Conservation (phyloP, 164 flowering plant species). For the Magnolia changhungtana region DNA sequence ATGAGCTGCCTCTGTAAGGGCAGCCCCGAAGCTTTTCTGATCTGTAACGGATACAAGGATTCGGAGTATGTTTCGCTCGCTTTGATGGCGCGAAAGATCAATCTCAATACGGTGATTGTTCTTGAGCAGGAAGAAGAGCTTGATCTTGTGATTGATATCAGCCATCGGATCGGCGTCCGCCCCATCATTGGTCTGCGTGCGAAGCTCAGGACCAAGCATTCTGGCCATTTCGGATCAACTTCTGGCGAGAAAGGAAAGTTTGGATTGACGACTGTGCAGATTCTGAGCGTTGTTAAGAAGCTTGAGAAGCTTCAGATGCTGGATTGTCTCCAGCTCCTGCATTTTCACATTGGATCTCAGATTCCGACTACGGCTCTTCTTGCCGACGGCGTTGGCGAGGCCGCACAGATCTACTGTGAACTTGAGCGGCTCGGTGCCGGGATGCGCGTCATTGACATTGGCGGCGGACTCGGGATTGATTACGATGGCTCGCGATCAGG, state of each 20-base stretch:
- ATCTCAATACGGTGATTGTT: constrained; percentile 75
- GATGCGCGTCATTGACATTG: constrained; percentile 82
- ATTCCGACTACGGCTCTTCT: constrained; percentile 76
- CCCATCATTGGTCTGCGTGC: constrained; percentile 91
- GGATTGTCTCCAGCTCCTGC: constrained; percentile 80
- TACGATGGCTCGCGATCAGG: constrained; percentile 84
- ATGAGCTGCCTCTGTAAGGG: constrained; percentile 93
- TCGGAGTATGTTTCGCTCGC: constrained; percentile 87
- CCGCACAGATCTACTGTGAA: constrained; percentile 89
- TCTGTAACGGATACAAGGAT: constrained; percentile 96
- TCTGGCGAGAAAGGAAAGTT: constrained; percentile 99
- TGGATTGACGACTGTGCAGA: constrained; percentile 75
- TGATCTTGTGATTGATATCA: constrained; percentile 68
- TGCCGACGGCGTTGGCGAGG: constrained; percentile 83
- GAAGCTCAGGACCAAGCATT: constrained; percentile 85
- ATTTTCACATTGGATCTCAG: constrained; percentile 97
- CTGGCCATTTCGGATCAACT: constrained; percentile 97
- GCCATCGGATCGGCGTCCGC: constrained; percentile 51
- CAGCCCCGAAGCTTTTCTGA: constrained; percentile 61
- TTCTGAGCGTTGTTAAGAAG: constrained; percentile 66
- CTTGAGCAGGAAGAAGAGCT: constrained; percentile 96
- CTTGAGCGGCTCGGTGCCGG: constrained; percentile 83
- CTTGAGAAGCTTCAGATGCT: constrained; percentile 67
- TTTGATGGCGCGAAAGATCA: constrained; percentile 60
- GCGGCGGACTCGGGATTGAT: constrained; percentile 96